Evolutionary conservation across 1,284 basidiomycete species (phyloP), one percentile per base, ranked within the genome.

Genomic region (Ganoderma boninense): DNA sequence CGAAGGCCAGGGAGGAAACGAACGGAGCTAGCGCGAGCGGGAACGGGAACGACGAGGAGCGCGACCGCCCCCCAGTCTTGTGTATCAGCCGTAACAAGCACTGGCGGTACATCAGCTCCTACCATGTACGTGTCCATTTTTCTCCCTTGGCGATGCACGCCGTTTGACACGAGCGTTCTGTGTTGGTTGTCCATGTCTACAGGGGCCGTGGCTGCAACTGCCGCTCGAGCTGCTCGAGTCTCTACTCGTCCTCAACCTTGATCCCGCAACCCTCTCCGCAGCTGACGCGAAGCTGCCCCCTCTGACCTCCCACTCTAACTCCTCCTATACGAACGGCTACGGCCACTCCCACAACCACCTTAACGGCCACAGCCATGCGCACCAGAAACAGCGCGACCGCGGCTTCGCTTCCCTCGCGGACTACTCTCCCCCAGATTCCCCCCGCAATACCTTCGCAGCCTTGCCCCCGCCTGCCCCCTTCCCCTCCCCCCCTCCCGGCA

Each of bases 151-250:
- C 26, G n/a, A 23, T n/a, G 11, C 42, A 29, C 16, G 61, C 3
- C 16, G 14, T 7, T 43, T 62, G 40, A 62, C 60, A 61, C 20
- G 8, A 7, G 40, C 23, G 11, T n/a, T 61, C 23, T 40, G n/a
- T 23, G 11, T 40, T 29, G 40, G 26, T 43, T 3, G 40, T 40
- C 26, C n/a, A 23, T 11, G 5, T 38, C 29, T 54, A 63, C 76
- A 95, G 93, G 94, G 94, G 14, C 93, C 93, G 4, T 95, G 94
- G 94, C 87, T 95, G 16, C 92, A 95, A 78, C 87, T 95, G n/a
- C 93, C 94, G 1, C 81, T 94, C 66, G 94, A 95, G 79, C 83
- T 95, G 16, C 86, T 95, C 70, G 92, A 95, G 76, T 92, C 93
- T n/a, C 84, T 95, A 3, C 85, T 94, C 54, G 81, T 88, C 42